These are phyloP conservation scores for Amphicarpaea edgeworthii DNA, from an alignment of 306 rosid species.

Conservation along the genomic window DNA sequence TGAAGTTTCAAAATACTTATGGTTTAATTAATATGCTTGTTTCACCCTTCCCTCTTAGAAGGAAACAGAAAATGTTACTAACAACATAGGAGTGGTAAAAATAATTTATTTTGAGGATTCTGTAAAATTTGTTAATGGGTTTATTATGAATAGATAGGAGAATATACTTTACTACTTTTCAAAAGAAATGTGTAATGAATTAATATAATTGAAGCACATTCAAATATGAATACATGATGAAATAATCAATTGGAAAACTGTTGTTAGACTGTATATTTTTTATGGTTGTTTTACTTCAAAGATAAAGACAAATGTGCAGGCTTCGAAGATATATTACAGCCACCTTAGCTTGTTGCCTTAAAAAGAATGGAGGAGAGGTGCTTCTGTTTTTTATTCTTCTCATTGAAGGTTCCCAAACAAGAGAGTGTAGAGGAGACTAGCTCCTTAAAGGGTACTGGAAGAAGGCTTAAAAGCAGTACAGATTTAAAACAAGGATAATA, in stretches of 20 bases:
- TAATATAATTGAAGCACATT: background rate
- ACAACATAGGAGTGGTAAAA: background rate
- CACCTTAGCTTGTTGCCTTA: background rate
- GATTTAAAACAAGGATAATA: too few species aligned
- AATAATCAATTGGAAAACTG: slow-evolving; percentile 2
- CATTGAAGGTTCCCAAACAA: slow-evolving; percentile 11
- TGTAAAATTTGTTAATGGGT: background rate
- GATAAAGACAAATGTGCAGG: slow-evolving; percentile 14
- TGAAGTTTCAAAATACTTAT: background rate
- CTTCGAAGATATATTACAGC: background rate
- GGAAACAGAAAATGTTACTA: background rate
- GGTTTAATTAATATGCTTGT: background rate
- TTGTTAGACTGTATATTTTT: background rate
- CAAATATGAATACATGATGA: background rate
- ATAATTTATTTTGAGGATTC: background rate
- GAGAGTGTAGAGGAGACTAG: background rate
- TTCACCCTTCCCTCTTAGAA: background rate
- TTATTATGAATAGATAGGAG: too few species aligned
- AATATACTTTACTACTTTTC: background rate
- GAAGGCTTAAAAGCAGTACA: background rate
- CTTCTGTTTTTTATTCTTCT: background rate
- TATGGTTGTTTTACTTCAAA: background rate
- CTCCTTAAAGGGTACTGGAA: background rate
- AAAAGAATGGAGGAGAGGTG: slow-evolving; percentile 2
- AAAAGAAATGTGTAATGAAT: background rate